phyloP scores from a whole-genome alignment of 163 green algal genomes.

The Coccomyxa subellipsoidea region DNA sequence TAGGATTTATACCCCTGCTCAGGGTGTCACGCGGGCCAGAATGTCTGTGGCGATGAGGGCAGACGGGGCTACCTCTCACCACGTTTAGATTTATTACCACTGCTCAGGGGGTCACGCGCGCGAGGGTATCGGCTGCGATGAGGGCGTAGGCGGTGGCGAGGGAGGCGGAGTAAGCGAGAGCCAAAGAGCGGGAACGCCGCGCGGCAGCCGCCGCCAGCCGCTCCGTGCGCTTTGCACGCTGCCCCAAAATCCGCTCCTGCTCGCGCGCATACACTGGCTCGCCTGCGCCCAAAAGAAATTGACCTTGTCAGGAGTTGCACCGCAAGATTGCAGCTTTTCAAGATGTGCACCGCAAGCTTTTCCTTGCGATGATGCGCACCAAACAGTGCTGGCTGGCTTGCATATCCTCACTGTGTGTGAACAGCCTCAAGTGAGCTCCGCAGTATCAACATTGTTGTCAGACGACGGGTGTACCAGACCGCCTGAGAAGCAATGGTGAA shows the following conservation, averaged over 20 bases:
- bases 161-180: slow-evolving; percentile 50
- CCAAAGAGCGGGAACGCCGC: slow-evolving; percentile 21
- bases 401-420: neutral
- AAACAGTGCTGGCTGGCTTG: neutral
- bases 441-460: no score
- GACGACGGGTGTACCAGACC: no score
- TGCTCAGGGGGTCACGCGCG: neutral
- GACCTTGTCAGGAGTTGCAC: no score
- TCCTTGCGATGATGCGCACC: neutral
- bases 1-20: no score
- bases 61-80: no score
- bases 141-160: slow-evolving; percentile 47
- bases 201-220: slow-evolving; percentile 28
- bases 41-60: no score
- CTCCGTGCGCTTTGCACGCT: slow-evolving; percentile 16
- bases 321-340: neutral
- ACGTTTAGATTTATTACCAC: no score
- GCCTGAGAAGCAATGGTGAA: no score
- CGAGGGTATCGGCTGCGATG: slow-evolving; percentile 20
- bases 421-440: neutral
- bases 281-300: slow-evolving; percentile 6
- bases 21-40: no score
- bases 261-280: slow-evolving; percentile 28
- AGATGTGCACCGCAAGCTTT: neutral
- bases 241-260: slow-evolving; percentile 26